Evolutionary conservation across 345 rosid species (phyloP), one percentile per base, ranked within the genome.

Genomic region (Salix suchowensis): DNA sequence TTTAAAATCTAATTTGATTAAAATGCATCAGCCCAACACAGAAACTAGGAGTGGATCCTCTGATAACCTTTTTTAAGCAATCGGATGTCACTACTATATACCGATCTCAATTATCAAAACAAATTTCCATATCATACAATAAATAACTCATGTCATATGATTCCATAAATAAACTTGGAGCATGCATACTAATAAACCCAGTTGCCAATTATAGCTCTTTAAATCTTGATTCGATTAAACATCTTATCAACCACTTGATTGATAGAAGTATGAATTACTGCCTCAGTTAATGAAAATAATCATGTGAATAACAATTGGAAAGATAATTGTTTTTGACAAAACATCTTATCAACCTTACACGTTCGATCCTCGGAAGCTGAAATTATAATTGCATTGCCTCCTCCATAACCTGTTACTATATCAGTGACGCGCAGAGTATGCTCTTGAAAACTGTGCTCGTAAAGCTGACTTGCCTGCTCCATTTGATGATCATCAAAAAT

Each of bases 321-420:
- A 58, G 2, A 13, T 11, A 46, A 40, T 40, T 52, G 26, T 54
- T 24, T 42, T 68, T 55, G 50, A 39, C 54, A 16, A 74, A 74
- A 34, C 46, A 80, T 55, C 21, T 32, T 13, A 61, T 61, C 83
- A 67, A 86, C 98, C 93, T 95, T 95, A 83, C 98, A 95, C 2
- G 94, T 91, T 72, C 89, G 79, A 74, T 91, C 98, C 82, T 87
- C 92, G 7, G 98, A 95, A 77, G 98, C 90, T 24, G 98, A 88
- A 68, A 91, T 82, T n/a, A 91, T 82, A 76, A 86, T 70, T 24
- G 96, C 90, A 87, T 87, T 90, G 76, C 84, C 78, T 75, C 93
- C 94, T 61, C 98, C 94, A 80, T 83, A 84, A 37, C 96, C 98
- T 3, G 77, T 39, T n/a, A 81, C 89, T 67, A 91, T 68, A 77